These are phyloP conservation scores for Candida sanyaensis DNA, from an alignment of 1,139 yeast genomes.

Conservation along the genomic window DNA sequence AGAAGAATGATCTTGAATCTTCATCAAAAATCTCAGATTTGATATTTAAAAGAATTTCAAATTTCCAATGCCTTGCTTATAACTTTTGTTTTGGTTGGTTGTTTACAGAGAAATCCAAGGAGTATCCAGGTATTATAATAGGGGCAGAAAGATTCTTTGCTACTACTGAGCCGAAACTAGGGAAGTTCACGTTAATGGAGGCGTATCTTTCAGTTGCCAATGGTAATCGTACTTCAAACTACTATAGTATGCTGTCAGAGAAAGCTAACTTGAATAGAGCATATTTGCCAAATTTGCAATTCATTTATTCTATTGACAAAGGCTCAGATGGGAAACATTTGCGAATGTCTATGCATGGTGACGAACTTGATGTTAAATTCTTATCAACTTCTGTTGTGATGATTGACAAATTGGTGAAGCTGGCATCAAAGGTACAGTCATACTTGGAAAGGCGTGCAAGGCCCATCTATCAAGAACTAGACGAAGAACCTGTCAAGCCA, in stretches of 20 bases:
- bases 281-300: constrained; percentile 66
- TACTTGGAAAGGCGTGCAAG: constrained; percentile 26
- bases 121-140: constrained; percentile 65
- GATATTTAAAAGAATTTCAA: constrained; percentile 39
- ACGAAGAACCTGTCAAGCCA: constrained; percentile 6
- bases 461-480: constrained; percentile 3
- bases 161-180: constrained; percentile 59
- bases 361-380: constrained; percentile 64
- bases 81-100: constrained; percentile 80
- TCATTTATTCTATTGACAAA: constrained; percentile 49
- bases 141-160: constrained; percentile 77
- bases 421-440: constrained; percentile 45
- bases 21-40: not conserved
- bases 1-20: not conserved
- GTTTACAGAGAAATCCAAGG: constrained; percentile 45
- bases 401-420: constrained; percentile 47
- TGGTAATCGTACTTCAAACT: constrained; percentile 54
- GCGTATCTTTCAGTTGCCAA: constrained; percentile 69
- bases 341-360: constrained; percentile 58
- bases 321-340: constrained; percentile 32
- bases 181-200: constrained; percentile 64
- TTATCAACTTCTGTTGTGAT: constrained; percentile 53
- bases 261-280: constrained; percentile 57
- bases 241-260: constrained; percentile 51
- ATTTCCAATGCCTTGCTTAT: constrained; percentile 62